Percentiles rank a stretch among this genome's conserved stretches.
Conservation (phyloP, 1,139 yeast species). For the Torulaspora pretoriensis region DNA sequence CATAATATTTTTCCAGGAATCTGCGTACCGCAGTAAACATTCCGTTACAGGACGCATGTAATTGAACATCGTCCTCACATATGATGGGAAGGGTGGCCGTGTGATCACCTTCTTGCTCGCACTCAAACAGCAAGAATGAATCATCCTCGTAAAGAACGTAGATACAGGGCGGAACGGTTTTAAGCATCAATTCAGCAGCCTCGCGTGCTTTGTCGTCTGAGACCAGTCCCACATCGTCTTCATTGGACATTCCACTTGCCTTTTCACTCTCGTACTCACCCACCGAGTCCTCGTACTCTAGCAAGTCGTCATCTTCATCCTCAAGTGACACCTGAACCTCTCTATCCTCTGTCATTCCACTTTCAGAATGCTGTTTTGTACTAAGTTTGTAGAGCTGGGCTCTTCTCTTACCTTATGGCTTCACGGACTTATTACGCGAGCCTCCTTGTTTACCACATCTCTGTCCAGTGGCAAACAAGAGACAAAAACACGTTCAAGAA, state of each 20-base stretch:
- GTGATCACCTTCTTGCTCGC: conserved; percentile 11
- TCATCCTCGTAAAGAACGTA: conserved; percentile 20
- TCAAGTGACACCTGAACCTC: conserved; percentile 18
- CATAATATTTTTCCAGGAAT: conserved; percentile 26
- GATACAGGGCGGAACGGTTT: conserved; percentile 19
- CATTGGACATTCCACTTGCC: conserved; percentile 1
- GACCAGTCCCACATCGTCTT: conserved; percentile 4
- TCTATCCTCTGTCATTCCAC: conserved; percentile 10
- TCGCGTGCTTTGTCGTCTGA: conserved; percentile 17
- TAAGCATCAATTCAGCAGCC: conserved; percentile 20
- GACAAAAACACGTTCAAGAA: not conserved
- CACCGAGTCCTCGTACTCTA: conserved; percentile 18
- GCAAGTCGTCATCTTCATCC: conserved; percentile 21
- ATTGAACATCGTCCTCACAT: conserved; percentile 22
- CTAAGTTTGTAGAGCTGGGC: not conserved
- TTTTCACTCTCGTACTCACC: not conserved
- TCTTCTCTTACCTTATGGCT: not conserved
- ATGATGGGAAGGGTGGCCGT: conserved; percentile 19
- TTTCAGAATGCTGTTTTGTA: not conserved
- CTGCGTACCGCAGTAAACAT: conserved; percentile 28
- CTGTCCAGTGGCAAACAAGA: not conserved
- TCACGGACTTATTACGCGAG: not conserved
- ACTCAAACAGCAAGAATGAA: conserved; percentile 24
- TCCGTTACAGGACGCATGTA: conserved; percentile 24
- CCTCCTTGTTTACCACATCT: not conserved